Conservation (phyloP, 805 yeast genomes). For the Candida dendrica region DNA sequence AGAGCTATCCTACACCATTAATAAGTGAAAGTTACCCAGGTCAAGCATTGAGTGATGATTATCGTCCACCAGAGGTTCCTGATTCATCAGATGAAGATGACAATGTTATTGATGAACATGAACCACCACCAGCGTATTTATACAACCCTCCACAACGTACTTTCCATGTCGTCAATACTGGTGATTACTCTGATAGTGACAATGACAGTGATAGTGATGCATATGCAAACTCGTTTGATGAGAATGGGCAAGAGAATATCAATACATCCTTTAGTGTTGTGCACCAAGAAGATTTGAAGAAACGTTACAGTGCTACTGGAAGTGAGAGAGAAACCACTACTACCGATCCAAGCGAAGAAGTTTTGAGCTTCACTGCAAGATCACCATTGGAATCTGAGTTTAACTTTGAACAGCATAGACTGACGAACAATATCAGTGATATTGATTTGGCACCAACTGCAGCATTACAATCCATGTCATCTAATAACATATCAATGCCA, state of each 20-base stretch:
- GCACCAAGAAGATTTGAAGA: constrained; percentile 6
- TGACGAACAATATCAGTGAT: constrained; percentile 17
- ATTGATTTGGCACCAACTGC: background rate
- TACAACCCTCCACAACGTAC: constrained; percentile 2
- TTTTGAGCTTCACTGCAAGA: constrained; percentile 26
- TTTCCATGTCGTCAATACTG: constrained; percentile 23
- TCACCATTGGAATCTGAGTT: constrained; percentile 25
- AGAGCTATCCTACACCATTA: background rate
- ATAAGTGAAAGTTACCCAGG: background rate
- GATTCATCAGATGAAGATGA: background rate
- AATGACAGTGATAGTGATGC: background rate
- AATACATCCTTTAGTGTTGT: constrained; percentile 9
- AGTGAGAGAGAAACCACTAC: background rate
- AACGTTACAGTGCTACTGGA: background rate
- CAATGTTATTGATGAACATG: no score
- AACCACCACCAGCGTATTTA: background rate
- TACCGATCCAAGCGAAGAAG: constrained; percentile 16
- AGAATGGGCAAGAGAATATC: constrained; percentile 2
- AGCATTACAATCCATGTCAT: background rate
- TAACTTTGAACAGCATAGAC: constrained; percentile 12
- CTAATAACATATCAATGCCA: background rate
- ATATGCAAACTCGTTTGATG: constrained; percentile 7
- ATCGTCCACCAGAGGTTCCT: background rate
- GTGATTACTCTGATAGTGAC: constrained; percentile 14
- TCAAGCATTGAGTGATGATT: background rate